Conservation (phyloP, 306 rosid species). For the Acacia crassicarpa region DNA sequence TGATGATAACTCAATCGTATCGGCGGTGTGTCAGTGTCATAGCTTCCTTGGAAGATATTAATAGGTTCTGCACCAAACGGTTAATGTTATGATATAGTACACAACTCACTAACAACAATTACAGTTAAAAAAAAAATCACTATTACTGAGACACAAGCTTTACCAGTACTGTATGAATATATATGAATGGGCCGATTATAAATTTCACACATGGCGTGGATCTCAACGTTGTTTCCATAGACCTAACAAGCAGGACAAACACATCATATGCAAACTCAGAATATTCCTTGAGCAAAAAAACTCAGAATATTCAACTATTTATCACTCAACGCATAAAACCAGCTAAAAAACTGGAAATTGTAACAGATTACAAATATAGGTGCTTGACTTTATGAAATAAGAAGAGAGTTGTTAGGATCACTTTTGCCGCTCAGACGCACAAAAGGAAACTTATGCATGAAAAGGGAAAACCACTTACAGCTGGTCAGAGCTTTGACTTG, state of each 20-base stretch:
- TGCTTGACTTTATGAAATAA: background rate
- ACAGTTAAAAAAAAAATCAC: background rate
- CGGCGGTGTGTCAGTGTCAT: slow-evolving; percentile 85
- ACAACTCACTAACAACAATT: slow-evolving; percentile 7
- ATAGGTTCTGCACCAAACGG: slow-evolving; percentile 75
- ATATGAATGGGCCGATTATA: slow-evolving; percentile 97
- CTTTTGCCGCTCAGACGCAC: too few species aligned
- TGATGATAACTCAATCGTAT: slow-evolving; percentile 89
- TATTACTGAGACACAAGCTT: slow-evolving; percentile 4
- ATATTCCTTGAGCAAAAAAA: too few species aligned
- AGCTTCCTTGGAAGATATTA: slow-evolving; percentile 87
- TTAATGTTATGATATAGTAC: slow-evolving; percentile 21
- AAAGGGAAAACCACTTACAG: too few species aligned
- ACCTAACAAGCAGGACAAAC: slow-evolving; percentile 58
- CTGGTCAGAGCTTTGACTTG: too few species aligned
- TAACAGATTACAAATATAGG: background rate
- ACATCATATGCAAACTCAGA: slow-evolving; percentile 5
- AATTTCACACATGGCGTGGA: slow-evolving; percentile 93
- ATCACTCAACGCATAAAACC: background rate
- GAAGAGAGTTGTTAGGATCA: too few species aligned
- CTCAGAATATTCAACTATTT: background rate
- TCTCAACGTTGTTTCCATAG: slow-evolving; percentile 92
- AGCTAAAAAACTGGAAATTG: background rate
- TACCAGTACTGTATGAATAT: slow-evolving; percentile 81
- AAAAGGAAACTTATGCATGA: too few species aligned